Percentiles rank a stretch among this genome's conserved stretches.
Conservation (phyloP, 2,329 filamentous ascomycete species). For the Esteya vermicola region DNA sequence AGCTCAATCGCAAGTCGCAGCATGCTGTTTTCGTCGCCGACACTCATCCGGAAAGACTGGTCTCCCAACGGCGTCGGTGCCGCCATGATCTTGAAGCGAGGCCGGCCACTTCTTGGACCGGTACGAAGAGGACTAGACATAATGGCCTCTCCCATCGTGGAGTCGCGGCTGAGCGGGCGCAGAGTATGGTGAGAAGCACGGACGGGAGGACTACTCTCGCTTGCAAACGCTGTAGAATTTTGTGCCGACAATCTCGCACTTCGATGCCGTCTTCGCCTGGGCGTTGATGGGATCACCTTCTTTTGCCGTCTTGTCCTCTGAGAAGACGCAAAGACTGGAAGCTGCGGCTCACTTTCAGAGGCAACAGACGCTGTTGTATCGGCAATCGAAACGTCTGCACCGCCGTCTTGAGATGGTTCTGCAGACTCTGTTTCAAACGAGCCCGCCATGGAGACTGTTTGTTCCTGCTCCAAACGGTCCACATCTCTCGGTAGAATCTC, state of each 20-base stretch:
- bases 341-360: no score
- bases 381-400: no score
- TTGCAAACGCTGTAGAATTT: no score
- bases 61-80: conserved; percentile 5
- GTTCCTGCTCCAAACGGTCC: no score
- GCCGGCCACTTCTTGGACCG: background rate
- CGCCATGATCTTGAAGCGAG: background rate
- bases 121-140: conserved; percentile 7
- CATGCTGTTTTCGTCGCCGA: conserved; percentile 32
- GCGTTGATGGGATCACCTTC: background rate
- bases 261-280: conserved; percentile 4
- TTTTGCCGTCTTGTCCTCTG: background rate
- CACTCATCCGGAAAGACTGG: conserved; percentile 25
- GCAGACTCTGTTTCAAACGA: no score
- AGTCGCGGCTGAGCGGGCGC: no score
- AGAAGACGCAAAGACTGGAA: no score
- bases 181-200: no score
- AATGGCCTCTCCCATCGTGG: background rate
- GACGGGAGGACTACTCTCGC: background rate
- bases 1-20: conserved; percentile 34
- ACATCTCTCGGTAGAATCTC: no score
- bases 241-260: conserved; percentile 1
- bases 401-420: no score
- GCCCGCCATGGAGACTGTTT: no score
- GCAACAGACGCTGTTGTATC: no score